Percentiles rank a stretch among this genome's conserved stretches.
Conservation (phyloP, 2,329 filamentous ascomycete genomes). For the Blastomyces percursus region DNA sequence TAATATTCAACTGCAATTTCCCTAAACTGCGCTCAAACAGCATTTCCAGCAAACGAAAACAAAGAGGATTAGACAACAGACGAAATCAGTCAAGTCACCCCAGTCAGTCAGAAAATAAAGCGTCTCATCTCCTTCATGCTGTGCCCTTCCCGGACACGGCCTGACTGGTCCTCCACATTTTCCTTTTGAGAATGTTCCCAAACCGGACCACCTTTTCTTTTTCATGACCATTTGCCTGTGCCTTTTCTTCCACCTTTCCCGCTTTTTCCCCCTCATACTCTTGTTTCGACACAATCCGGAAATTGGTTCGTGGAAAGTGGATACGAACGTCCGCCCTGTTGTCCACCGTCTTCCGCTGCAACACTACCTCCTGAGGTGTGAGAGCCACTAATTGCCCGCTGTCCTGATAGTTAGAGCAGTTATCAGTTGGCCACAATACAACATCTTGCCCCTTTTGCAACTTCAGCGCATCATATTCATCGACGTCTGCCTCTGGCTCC, state of each 20-base stretch:
- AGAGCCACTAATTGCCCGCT: constrained; percentile 45
- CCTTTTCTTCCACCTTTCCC: neutral
- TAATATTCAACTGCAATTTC: neutral
- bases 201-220: neutral
- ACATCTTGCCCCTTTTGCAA: constrained; percentile 46
- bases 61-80: neutral
- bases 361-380: constrained; percentile 45
- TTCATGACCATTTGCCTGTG: neutral
- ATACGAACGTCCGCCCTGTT: constrained; percentile 40
- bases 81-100: neutral
- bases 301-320: constrained; percentile 47
- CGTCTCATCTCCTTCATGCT: neutral
- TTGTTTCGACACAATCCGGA: constrained; percentile 16
- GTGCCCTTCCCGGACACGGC: neutral
- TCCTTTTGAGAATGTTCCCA: neutral
- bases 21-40: neutral
- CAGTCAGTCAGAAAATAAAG: neutral
- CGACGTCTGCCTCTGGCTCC: constrained; percentile 37
- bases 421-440: constrained; percentile 52
- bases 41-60: neutral
- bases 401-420: constrained; percentile 50
- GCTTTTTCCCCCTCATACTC: neutral
- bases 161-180: neutral
- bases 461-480: constrained; percentile 42
- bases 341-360: constrained; percentile 40